Base-by-base conservation (phyloP, 345 rosid species). In the Nasturtium officinale region DNA sequence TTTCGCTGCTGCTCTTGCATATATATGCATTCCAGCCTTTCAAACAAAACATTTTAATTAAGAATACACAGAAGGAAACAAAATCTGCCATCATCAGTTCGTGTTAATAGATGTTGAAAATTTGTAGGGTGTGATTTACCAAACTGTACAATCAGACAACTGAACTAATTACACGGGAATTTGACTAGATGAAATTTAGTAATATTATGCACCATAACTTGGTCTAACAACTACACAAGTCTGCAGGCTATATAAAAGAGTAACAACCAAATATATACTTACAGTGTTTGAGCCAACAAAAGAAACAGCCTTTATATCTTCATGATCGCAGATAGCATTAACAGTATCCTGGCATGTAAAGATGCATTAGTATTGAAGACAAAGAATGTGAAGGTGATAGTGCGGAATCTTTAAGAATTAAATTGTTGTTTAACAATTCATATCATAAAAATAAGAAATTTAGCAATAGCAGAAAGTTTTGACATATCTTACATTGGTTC, bases 11-110 rank as follows among this genome's bases (percentile, higher is more conserved):
- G 93, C 97, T 78, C 96, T 89, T 77, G 79, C 79, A 76, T 89
- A 94, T 60, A 94, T 91, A 77, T 94, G 97, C 99, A 91, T 94
- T 60, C 99, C 97, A 65, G 97, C 99, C 99, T 94, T 83, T 83
- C 9, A 72, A 67, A 48, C 51, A 48, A 70, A 69, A 28, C 3
- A 64, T 17, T 20, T 69, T 7, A 18, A 42, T 50, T 26, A 32
- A 2, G 23, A 46, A 26, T 28, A 71, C 50, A 64, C 25, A n/a
- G n/a, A n/a, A n/a, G n/a, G n/a, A n/a, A n/a, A n/a, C n/a, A n/a
- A n/a, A n/a, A n/a, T n/a, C n/a, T n/a, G 15, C 7, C 7, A 75
- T 75, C 35, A 42, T 32, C 47, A 55, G 7, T 37, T 30, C 37
- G 15, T 62, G n/a, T 30, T 45, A 21, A 52, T 15, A 73, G 30